A percentile compares a stretch with the other conserved stretches of the same genome.
Conservation (phyloP, 441 rosid genomes). For the Brassica hybrid region DNA sequence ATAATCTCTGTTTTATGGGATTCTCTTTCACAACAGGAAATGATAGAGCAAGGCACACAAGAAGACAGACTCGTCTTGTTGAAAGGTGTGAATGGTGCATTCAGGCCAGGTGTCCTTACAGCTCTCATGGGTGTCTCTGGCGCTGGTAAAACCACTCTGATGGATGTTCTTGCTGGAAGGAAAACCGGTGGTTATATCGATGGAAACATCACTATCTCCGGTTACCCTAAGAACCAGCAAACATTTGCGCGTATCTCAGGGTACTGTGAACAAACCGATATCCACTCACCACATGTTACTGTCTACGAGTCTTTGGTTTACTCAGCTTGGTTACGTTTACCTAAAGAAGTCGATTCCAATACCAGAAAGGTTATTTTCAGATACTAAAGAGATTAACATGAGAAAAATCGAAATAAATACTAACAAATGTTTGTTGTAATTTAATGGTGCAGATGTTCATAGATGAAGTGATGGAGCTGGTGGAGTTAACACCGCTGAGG, state of each 20-base stretch:
- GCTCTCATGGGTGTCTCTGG: conserved; percentile 97
- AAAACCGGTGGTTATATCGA: conserved; percentile 73
- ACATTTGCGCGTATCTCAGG: conserved; percentile 77
- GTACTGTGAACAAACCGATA: conserved; percentile 80
- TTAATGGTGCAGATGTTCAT: conserved; percentile 54
- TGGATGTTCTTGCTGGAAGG: conserved; percentile 82
- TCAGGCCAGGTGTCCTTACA: conserved; percentile 92
- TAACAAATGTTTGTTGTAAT: conserved; percentile 20
- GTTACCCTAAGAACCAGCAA: conserved; percentile 72
- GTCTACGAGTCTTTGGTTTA: conserved; percentile 68
- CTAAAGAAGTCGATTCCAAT: conserved; percentile 53
- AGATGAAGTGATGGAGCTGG: conserved; percentile 81
- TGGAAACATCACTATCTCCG: conserved; percentile 64
- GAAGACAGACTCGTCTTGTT: conserved; percentile 66
- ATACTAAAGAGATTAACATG: background rate
- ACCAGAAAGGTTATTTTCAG: conserved; percentile 53
- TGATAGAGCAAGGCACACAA: conserved; percentile 66
- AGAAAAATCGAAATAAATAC: background rate
- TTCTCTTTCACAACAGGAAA: conserved; percentile 53
- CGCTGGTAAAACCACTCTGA: conserved; percentile 85
- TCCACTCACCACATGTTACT: conserved; percentile 76
- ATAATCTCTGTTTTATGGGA: conserved; percentile 25
- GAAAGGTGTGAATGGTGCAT: conserved; percentile 81
- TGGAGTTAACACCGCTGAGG: conserved; percentile 60
- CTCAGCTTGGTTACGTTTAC: conserved; percentile 75